A percentile compares a stretch with the other conserved stretches of the same genome.
These are phyloP conservation scores for Mortierella sp. DNA, from an alignment of 371 early-diverging fungal genomes.

Conservation along the genomic window DNA sequence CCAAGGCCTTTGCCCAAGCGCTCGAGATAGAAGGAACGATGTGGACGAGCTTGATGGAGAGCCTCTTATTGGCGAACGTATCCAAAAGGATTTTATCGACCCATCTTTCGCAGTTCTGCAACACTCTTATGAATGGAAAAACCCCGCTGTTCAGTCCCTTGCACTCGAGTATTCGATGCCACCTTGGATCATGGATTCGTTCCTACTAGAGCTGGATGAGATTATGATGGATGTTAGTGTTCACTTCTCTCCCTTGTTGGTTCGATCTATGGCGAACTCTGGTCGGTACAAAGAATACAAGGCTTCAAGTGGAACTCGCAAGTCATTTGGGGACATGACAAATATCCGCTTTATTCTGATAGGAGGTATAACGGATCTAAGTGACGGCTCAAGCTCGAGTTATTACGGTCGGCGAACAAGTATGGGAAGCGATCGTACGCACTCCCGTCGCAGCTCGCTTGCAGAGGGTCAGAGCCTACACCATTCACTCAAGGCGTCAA, in stretches of 20 bases:
- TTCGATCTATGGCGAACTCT: constrained; percentile 43
- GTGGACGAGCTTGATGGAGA: constrained; percentile 47
- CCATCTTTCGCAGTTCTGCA: constrained; percentile 64
- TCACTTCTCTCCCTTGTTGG: constrained; percentile 56
- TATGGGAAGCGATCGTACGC: constrained; percentile 59
- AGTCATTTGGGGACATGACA: constrained; percentile 56
- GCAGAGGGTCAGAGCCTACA: constrained; percentile 58
- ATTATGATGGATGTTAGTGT: constrained; percentile 58
- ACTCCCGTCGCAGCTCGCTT: constrained; percentile 60
- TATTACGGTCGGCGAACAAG: constrained; percentile 60
- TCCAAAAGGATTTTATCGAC: constrained; percentile 65
- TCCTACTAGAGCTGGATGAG: constrained; percentile 56
- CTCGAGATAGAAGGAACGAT: constrained; percentile 45
- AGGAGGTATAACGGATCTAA: constrained; percentile 68
- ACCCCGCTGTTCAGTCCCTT: constrained; percentile 69
- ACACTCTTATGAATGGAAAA: constrained; percentile 63
- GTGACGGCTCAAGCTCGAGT: constrained; percentile 58
- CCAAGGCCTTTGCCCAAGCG: constrained; percentile 57
- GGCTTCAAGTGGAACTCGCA: constrained; percentile 48
- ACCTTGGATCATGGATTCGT: constrained; percentile 65
- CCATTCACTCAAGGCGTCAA: constrained; percentile 54
- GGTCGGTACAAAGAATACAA: constrained; percentile 53
- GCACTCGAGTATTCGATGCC: constrained; percentile 58
- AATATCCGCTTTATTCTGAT: constrained; percentile 62
- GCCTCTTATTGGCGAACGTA: constrained; percentile 59